phyloP scores from a whole-genome alignment of 495 filamentous ascomycete species.

The Terfezia claveryi region DNA sequence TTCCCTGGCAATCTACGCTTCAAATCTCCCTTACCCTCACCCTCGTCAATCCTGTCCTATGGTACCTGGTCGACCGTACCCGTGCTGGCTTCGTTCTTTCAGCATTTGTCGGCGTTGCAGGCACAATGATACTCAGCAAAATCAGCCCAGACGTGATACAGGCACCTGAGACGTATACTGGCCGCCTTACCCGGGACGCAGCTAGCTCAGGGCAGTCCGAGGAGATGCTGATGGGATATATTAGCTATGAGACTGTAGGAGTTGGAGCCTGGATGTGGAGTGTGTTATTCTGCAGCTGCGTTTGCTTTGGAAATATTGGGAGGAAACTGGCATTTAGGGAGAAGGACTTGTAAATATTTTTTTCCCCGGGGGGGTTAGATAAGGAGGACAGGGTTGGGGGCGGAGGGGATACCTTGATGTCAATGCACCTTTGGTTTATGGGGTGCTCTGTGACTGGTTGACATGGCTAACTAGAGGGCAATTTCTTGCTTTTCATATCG shows the following conservation, averaged over 20 bases:
- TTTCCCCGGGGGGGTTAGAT: too few species aligned
- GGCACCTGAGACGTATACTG: conserved; percentile 25
- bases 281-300: conserved; percentile 78
- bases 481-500: too few species aligned
- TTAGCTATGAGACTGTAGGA: conserved; percentile 55
- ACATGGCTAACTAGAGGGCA: too few species aligned
- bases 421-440: too few species aligned
- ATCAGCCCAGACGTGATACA: conserved; percentile 61
- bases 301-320: conserved; percentile 94
- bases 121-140: conserved; percentile 48
- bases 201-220: conserved; percentile 3
- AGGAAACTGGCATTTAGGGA: conserved; percentile 40
- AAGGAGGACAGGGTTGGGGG: too few species aligned
- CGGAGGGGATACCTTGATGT: too few species aligned
- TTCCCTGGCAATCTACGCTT: conserved; percentile 82
- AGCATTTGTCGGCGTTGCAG: conserved; percentile 43
- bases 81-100: conserved; percentile 62
- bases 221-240: conserved; percentile 27
- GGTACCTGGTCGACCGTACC: conserved; percentile 88
- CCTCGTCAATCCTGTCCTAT: conserved; percentile 78
- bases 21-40: conserved; percentile 82
- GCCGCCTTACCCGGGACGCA: conserved; percentile 3
- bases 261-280: conserved; percentile 72
- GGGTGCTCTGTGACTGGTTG: too few species aligned
- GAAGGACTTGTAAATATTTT: neutral